A percentile compares a stretch with the other conserved stretches of the same genome.
phyloP scores from a whole-genome alignment of 805 yeast genomes.

The Zygoascus biomembranicola region DNA sequence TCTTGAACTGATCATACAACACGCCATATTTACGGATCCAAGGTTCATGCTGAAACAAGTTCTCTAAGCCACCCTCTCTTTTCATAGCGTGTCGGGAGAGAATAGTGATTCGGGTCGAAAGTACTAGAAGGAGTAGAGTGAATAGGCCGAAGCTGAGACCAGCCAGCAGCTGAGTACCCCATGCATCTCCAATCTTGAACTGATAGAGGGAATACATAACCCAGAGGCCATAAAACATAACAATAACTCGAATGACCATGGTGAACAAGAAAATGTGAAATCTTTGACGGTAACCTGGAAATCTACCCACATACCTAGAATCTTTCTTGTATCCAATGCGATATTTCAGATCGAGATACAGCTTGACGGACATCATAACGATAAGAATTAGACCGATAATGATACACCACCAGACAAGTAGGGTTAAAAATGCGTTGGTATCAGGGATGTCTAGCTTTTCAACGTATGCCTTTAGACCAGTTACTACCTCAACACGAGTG shows the following conservation, averaged over 20 bases:
- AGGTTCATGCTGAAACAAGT: slow-evolving; percentile 24
- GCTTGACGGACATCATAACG: slow-evolving; percentile 19
- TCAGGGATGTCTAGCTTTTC: slow-evolving; percentile 25
- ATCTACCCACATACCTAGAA: neutral
- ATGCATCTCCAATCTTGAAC: slow-evolving; percentile 25
- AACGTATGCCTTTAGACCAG: slow-evolving; percentile 25
- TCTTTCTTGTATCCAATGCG: slow-evolving; percentile 4
- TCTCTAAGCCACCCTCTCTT: slow-evolving; percentile 16
- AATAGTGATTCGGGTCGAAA: slow-evolving; percentile 20
- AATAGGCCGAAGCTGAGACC: slow-evolving; percentile 23
- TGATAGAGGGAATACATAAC: slow-evolving; percentile 26
- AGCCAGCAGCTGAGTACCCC: slow-evolving; percentile 26
- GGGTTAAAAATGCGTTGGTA: slow-evolving; percentile 27
- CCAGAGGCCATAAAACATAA: slow-evolving; percentile 29
- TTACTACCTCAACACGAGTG: slow-evolving; percentile 11
- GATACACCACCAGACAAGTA: slow-evolving; percentile 27
- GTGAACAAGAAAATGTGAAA: neutral
- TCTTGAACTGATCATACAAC: slow-evolving; percentile 27
- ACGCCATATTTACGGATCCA: slow-evolving; percentile 27
- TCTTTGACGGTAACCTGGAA: slow-evolving; percentile 1
- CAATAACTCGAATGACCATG: slow-evolving; percentile 22
- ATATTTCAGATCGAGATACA: slow-evolving; percentile 18
- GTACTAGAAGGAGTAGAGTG: slow-evolving; percentile 19
- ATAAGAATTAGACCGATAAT: slow-evolving; percentile 19
- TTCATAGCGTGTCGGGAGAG: slow-evolving; percentile 22